A percentile compares a stretch with the other conserved stretches of the same genome.
These are phyloP conservation scores for Leptographium radiaticola DNA, from an alignment of 2,329 filamentous ascomycete species.

Conservation along the genomic window DNA sequence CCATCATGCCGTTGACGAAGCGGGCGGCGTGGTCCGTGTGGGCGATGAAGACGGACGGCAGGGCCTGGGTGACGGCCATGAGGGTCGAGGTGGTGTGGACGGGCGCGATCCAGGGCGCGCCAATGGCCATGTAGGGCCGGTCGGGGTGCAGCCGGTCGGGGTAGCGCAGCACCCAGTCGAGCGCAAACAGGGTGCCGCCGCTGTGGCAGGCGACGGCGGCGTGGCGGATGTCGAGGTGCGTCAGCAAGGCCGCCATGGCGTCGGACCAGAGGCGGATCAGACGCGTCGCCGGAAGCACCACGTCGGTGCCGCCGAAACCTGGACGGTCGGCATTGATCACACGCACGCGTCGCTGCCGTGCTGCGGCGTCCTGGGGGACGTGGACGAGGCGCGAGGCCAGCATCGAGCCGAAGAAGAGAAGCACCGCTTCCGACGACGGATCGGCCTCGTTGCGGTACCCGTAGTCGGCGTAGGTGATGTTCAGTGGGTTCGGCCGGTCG, in stretches of 20 bases:
- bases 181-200: slow-evolving; percentile 18
- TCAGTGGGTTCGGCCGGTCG: slow-evolving; percentile 8
- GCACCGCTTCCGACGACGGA: slow-evolving; percentile 15
- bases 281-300: not conserved
- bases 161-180: slow-evolving; percentile 18
- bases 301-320: slow-evolving; percentile 21
- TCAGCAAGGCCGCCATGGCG: slow-evolving; percentile 18
- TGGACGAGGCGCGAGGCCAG: slow-evolving; percentile 18
- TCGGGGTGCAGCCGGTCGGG: slow-evolving; percentile 16
- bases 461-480: slow-evolving; percentile 18
- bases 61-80: slow-evolving; percentile 11
- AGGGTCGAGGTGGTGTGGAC: slow-evolving; percentile 12
- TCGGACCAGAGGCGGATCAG: not conserved
- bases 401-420: slow-evolving; percentile 18
- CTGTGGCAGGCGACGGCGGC: slow-evolving; percentile 18
- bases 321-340: slow-evolving; percentile 22
- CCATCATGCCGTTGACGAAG: slow-evolving; percentile 9
- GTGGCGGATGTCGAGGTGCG: slow-evolving; percentile 19
- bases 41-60: slow-evolving; percentile 13
- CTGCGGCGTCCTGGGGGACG: slow-evolving; percentile 20
- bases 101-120: slow-evolving; percentile 19
- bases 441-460: slow-evolving; percentile 17
- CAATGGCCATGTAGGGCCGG: slow-evolving; percentile 16
- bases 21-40: slow-evolving; percentile 12
- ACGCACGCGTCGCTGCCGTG: slow-evolving; percentile 18